Percentiles rank a stretch among this genome's conserved stretches.
These are phyloP conservation scores for Conticribra guillardii DNA, from an alignment of 108 stramenopile genomes.

Conservation along the genomic window DNA sequence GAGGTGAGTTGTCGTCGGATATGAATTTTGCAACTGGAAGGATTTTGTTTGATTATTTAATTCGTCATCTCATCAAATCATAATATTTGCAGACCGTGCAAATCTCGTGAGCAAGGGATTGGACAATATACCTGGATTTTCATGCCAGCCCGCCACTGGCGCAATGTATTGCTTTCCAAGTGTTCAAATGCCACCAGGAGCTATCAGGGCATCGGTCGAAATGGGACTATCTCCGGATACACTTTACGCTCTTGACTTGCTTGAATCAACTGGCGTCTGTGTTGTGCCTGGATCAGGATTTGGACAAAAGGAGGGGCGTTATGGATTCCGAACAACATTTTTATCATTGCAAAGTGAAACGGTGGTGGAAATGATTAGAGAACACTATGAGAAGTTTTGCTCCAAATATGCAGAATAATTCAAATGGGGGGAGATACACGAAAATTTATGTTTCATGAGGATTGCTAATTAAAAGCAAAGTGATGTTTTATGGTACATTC, in stretches of 20 bases:
- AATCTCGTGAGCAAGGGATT: slow-evolving; percentile 79
- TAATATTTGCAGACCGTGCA: slow-evolving; percentile 56
- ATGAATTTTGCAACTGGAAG: neutral
- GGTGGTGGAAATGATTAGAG: slow-evolving; percentile 75
- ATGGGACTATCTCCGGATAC: slow-evolving; percentile 87
- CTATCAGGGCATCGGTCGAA: slow-evolving; percentile 75
- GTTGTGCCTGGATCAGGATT: slow-evolving; percentile 97
- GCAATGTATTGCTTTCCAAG: slow-evolving; percentile 97
- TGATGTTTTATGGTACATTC: too few species aligned
- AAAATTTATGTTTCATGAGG: too few species aligned
- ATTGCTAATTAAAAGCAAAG: too few species aligned
- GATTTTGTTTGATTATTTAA: neutral
- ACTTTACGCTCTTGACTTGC: slow-evolving; percentile 89
- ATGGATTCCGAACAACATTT: slow-evolving; percentile 97
- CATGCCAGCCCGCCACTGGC: slow-evolving; percentile 91
- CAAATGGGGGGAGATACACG: too few species aligned
- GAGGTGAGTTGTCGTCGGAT: neutral
- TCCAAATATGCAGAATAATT: slow-evolving; percentile 57
- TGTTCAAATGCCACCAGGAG: slow-evolving; percentile 81
- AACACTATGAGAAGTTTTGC: slow-evolving; percentile 88
- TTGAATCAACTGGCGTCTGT: slow-evolving; percentile 93
- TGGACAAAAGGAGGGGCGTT: slow-evolving; percentile 91
- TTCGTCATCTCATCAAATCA: neutral
- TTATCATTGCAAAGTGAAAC: slow-evolving; percentile 83
- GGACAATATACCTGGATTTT: slow-evolving; percentile 89